A percentile compares a stretch with the other conserved stretches of the same genome.
Evolutionary conservation across 1,284 basidiomycete species (phyloP).

Genomic region (Irpex sp.): DNA sequence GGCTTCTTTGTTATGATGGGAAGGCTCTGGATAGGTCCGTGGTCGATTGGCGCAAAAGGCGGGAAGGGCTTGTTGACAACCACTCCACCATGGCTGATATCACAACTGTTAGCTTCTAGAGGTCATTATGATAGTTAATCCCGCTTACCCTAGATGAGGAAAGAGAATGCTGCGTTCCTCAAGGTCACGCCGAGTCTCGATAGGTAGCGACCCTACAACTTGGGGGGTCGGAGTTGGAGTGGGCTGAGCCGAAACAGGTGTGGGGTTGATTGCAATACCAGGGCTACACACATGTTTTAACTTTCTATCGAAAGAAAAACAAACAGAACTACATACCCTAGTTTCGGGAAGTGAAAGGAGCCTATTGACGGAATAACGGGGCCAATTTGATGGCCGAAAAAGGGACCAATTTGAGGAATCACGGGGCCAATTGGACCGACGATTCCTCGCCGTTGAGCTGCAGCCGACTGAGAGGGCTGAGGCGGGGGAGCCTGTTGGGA

Average conservation of each 20-base stretch:
- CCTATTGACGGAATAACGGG: background rate
- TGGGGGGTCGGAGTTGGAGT: background rate
- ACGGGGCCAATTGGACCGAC: background rate
- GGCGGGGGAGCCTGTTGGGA: background rate
- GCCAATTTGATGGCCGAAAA: background rate
- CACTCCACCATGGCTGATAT: too few species aligned
- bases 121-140: too few species aligned
- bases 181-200: background rate
- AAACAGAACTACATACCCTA: background rate
- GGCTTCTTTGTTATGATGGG: too few species aligned
- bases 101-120: too few species aligned
- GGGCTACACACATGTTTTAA: background rate
- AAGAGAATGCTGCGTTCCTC: background rate
- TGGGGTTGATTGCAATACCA: background rate
- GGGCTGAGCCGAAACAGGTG: background rate
- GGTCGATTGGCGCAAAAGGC: too few species aligned
- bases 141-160: too few species aligned
- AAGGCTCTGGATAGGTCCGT: too few species aligned
- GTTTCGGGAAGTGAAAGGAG: background rate
- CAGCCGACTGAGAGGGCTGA: background rate
- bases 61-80: too few species aligned
- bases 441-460: background rate
- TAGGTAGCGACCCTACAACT: background rate
- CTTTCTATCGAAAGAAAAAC: background rate
- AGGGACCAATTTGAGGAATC: background rate